A percentile compares a stretch with the other conserved stretches of the same genome.
These are phyloP conservation scores for Bryum argenteum DNA, from an alignment of 225 moss, liverwort and hornwort genomes.

Conservation along the genomic window DNA sequence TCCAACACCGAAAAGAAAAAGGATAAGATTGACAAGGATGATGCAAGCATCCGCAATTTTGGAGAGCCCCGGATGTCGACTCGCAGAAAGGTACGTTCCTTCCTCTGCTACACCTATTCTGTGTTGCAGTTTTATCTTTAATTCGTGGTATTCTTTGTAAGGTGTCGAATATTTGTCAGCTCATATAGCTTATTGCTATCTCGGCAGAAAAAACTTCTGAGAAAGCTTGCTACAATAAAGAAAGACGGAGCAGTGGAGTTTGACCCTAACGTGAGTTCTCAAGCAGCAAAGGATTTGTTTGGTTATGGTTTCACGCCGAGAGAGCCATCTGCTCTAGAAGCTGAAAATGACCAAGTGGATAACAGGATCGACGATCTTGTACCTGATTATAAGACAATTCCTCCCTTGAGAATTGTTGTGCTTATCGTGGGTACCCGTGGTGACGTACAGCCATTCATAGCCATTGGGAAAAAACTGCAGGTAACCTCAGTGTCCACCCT, in stretches of 20 bases:
- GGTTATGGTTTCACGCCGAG: constrained; percentile 50
- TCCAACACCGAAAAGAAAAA: constrained; percentile 48
- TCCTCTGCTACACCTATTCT: background rate
- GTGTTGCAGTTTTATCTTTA: constrained; percentile 17
- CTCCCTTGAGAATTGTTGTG: constrained; percentile 66
- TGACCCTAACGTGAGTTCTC: constrained; percentile 62
- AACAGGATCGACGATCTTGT: constrained; percentile 25
- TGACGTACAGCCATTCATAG: constrained; percentile 75
- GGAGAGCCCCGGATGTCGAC: constrained; percentile 44
- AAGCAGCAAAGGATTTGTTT: constrained; percentile 61
- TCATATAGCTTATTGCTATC: constrained; percentile 8
- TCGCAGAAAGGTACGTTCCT: constrained; percentile 59
- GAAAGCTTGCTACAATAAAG: constrained; percentile 61
- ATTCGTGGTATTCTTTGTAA: background rate
- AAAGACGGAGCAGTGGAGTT: constrained; percentile 69
- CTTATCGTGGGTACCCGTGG: constrained; percentile 75
- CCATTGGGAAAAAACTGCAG: constrained; percentile 69
- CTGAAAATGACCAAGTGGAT: constrained; percentile 30
- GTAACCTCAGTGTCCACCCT: constrained; percentile 31
- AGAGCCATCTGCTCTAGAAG: background rate
- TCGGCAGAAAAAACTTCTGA: constrained; percentile 61
- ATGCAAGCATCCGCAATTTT: constrained; percentile 26
- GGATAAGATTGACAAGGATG: constrained; percentile 30
- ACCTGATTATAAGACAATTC: constrained; percentile 34
- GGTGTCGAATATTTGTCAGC: constrained; percentile 8